Percentiles rank a stretch among this genome's conserved stretches.
Conservation (phyloP, 83 land plant species). For the Diphasiastrum complanatum region DNA sequence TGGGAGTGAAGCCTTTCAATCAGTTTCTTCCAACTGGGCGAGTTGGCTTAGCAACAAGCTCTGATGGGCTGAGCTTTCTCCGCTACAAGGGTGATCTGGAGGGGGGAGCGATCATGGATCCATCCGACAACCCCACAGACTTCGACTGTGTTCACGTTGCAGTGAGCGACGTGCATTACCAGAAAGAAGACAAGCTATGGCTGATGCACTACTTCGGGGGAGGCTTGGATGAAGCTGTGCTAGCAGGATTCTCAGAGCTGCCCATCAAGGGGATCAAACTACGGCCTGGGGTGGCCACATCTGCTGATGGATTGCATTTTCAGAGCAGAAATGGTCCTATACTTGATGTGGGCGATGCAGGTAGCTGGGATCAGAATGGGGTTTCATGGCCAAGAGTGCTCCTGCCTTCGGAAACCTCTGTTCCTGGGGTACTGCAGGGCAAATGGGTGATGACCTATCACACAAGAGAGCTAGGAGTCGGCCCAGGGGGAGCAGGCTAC, state of each 20-base stretch:
- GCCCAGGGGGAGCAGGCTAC: slow-evolving; percentile 19
- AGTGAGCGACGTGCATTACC: slow-evolving; percentile 28
- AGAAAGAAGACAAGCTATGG: slow-evolving; percentile 9
- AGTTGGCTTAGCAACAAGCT: slow-evolving; percentile 34
- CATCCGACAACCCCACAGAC: slow-evolving; percentile 25
- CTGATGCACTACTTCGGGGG: slow-evolving; percentile 40
- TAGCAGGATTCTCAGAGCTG: slow-evolving; percentile 6
- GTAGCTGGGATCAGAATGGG: slow-evolving; percentile 34
- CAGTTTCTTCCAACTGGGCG: slow-evolving; percentile 35
- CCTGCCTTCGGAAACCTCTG: slow-evolving; percentile 13
- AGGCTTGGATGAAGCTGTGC: slow-evolving; percentile 23
- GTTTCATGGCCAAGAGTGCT: slow-evolving; percentile 43
- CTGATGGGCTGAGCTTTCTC: slow-evolving; percentile 27
- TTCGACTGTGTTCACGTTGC: slow-evolving; percentile 43
- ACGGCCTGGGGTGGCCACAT: slow-evolving; percentile 34
- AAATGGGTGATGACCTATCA: slow-evolving; percentile 38
- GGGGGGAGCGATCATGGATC: slow-evolving; percentile 42
- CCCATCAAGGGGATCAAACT: slow-evolving; percentile 25
- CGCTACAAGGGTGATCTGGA: slow-evolving; percentile 32
- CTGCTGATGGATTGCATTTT: slow-evolving; percentile 30
- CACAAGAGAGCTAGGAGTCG: slow-evolving; percentile 37
- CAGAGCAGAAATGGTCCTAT: slow-evolving; percentile 28
- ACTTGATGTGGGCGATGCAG: slow-evolving; percentile 30
- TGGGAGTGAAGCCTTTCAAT: slow-evolving; percentile 40
- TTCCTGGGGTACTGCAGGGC: slow-evolving; percentile 3